Percentiles rank a stretch among this genome's conserved stretches.
Evolutionary conservation across 2,329 filamentous ascomycete species (phyloP).

Genomic region (Fusarium sp.): DNA sequence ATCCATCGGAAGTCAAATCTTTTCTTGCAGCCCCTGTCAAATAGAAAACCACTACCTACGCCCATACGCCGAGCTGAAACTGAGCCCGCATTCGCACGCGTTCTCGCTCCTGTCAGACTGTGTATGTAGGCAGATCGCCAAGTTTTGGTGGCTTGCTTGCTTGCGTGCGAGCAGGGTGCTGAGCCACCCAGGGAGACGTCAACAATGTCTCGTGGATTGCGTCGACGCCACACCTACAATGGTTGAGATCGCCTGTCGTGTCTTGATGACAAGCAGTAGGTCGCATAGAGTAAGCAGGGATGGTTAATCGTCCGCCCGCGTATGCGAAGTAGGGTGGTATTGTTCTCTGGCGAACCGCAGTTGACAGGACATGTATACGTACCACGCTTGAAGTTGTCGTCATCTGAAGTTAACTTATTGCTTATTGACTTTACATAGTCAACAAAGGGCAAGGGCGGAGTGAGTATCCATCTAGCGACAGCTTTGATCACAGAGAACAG

Average conservation of each 20-base stretch:
- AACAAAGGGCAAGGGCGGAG: neutral
- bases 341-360: neutral
- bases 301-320: slow-evolving; percentile 1
- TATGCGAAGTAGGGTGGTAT: neutral
- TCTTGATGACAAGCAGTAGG: neutral
- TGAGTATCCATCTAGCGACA: neutral
- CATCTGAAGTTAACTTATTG: neutral
- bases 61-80: neutral
- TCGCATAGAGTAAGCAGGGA: slow-evolving; percentile 3
- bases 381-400: neutral
- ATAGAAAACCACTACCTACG: neutral
- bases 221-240: slow-evolving; percentile 11
- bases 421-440: neutral
- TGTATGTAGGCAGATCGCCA: neutral
- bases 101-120: neutral
- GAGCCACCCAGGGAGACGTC: slow-evolving; percentile 39
- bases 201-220: slow-evolving; percentile 28
- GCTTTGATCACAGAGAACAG: neutral
- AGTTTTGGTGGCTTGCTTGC: slow-evolving; percentile 15
- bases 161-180: slow-evolving; percentile 22
- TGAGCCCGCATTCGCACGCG: neutral
- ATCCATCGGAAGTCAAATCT: neutral
- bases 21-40: neutral
- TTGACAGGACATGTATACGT: neutral
- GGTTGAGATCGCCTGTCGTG: neutral